These are phyloP conservation scores for Penicillium salamii DNA, from an alignment of 495 filamentous ascomycete species.

Conservation along the genomic window DNA sequence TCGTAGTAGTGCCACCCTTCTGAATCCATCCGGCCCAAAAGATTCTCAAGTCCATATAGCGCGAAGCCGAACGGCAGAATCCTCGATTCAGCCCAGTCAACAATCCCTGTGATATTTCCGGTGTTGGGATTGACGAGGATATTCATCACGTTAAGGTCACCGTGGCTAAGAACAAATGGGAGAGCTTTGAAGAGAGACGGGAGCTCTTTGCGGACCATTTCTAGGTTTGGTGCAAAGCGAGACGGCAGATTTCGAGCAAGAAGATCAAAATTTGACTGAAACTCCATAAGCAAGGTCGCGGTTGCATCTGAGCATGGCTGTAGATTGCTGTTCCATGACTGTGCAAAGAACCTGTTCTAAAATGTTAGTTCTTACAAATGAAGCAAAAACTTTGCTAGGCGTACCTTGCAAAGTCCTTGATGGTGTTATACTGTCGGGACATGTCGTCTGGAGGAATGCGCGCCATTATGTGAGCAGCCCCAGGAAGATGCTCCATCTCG, in stretches of 20 bases:
- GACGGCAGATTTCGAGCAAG: slow-evolving; percentile 12
- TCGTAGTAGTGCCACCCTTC: slow-evolving; percentile 37
- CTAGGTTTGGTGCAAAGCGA: slow-evolving; percentile 11
- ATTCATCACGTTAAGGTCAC: slow-evolving; percentile 46
- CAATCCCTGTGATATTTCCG: slow-evolving; percentile 40
- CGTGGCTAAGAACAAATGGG: slow-evolving; percentile 43
- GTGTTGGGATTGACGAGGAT: slow-evolving; percentile 37
- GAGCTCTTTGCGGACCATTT: slow-evolving; percentile 20
- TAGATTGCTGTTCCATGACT: slow-evolving; percentile 13
- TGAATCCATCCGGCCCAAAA: slow-evolving; percentile 35
- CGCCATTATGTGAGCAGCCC: slow-evolving; percentile 13
- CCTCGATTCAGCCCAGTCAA: slow-evolving; percentile 47
- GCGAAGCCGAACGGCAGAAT: slow-evolving; percentile 44
- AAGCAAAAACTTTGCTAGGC: slow-evolving; percentile 1
- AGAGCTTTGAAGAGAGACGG: slow-evolving; percentile 29
- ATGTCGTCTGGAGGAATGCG: slow-evolving; percentile 11
- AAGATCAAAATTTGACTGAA: too few relatives aligned
- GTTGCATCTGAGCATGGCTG: slow-evolving; percentile 7
- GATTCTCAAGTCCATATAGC: slow-evolving; percentile 40
- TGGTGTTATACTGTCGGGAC: slow-evolving; percentile 4
- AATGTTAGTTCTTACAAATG: slow-evolving; percentile 6
- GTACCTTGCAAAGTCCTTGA: slow-evolving; percentile 18
- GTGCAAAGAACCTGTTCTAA: slow-evolving; percentile 14
- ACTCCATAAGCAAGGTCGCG: slow-evolving; percentile 6
- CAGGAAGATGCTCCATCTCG: slow-evolving; percentile 18